A percentile compares a stretch with the other conserved stretches of the same genome.
Evolutionary conservation across 306 rosid genomes (phyloP).

Genomic region (Coriaria nepalensis): DNA sequence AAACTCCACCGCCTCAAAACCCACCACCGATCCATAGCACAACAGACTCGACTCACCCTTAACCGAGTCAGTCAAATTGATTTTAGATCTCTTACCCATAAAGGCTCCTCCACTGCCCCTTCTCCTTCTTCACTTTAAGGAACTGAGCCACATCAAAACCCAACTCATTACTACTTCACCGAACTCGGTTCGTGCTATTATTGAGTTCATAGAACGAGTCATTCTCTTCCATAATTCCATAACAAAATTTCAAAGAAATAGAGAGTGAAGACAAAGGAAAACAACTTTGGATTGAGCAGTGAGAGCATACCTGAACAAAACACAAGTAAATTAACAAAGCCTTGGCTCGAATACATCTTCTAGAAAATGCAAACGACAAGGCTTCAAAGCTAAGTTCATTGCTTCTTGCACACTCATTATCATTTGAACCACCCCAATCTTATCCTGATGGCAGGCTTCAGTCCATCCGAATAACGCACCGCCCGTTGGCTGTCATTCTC

Average conservation of each 20-base stretch:
- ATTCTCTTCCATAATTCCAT: conserved; percentile 40
- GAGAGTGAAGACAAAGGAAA: conserved; percentile 37
- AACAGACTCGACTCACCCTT: conserved; percentile 17
- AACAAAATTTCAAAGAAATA: conserved; percentile 14
- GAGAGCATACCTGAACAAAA: conserved; percentile 53
- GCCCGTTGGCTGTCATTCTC: too few species aligned
- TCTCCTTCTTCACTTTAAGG: conserved; percentile 16
- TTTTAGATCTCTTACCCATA: conserved; percentile 33
- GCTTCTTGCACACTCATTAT: too few species aligned
- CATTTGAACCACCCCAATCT: too few species aligned
- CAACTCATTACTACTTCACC: conserved; percentile 3
- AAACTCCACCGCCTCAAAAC: conserved; percentile 62
- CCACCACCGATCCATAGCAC: conserved; percentile 68
- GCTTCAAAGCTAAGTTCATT: too few species aligned
- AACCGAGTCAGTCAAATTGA: conserved; percentile 9
- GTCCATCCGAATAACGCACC: too few species aligned
- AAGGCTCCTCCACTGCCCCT: conserved; percentile 22
- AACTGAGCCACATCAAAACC: conserved; percentile 37
- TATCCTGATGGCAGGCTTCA: too few species aligned
- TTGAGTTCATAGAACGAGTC: conserved; percentile 29
- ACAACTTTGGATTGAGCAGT: conserved; percentile 50
- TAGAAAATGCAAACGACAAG: conserved; percentile 51
- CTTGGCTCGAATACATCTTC: conserved; percentile 30
- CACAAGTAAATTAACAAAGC: conserved; percentile 50
- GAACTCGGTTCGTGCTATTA: conserved; percentile 1